Percentiles rank a stretch among this genome's conserved stretches.
These are phyloP conservation scores for Geranium incanum DNA, from an alignment of 441 rosid species.

Conservation along the genomic window DNA sequence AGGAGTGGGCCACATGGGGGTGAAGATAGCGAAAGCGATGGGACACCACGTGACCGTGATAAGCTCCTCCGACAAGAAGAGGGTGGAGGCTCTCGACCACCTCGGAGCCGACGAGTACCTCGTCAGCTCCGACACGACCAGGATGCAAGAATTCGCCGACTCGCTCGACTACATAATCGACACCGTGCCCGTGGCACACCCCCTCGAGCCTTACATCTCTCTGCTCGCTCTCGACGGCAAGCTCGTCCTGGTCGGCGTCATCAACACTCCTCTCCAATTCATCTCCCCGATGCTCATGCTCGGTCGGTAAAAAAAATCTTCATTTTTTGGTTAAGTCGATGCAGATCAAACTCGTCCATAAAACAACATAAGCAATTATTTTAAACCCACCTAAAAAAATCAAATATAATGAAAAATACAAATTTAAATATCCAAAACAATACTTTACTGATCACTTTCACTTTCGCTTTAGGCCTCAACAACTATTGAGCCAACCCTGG, in stretches of 20 bases:
- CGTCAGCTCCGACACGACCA: conserved; percentile 40
- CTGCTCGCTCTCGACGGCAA: conserved; percentile 53
- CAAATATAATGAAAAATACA: too few species aligned
- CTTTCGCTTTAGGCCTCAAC: too few species aligned
- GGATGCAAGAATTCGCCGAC: conserved; percentile 47
- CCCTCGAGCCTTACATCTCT: conserved; percentile 55
- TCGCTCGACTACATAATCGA: conserved; percentile 59
- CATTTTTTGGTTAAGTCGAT: too few species aligned
- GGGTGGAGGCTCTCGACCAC: conserved; percentile 49
- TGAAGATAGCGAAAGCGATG: conserved; percentile 63
- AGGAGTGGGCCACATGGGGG: conserved; percentile 78
- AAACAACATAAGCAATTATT: too few species aligned
- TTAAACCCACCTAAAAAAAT: too few species aligned
- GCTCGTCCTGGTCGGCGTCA: conserved; percentile 51
- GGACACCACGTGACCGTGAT: conserved; percentile 67
- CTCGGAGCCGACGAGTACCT: conserved; percentile 59
- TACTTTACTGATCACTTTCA: too few species aligned
- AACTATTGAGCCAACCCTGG: too few species aligned
- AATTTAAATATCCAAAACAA: too few species aligned
- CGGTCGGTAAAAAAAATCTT: conserved; percentile 34
- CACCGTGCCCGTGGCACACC: conserved; percentile 54
- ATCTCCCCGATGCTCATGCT: conserved; percentile 55
- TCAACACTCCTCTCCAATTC: conserved; percentile 49
- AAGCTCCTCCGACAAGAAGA: conserved; percentile 63
- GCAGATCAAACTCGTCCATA: too few species aligned